These are phyloP conservation scores for Aspergillus diversus DNA, from an alignment of 495 filamentous ascomycete species.

Conservation along the genomic window DNA sequence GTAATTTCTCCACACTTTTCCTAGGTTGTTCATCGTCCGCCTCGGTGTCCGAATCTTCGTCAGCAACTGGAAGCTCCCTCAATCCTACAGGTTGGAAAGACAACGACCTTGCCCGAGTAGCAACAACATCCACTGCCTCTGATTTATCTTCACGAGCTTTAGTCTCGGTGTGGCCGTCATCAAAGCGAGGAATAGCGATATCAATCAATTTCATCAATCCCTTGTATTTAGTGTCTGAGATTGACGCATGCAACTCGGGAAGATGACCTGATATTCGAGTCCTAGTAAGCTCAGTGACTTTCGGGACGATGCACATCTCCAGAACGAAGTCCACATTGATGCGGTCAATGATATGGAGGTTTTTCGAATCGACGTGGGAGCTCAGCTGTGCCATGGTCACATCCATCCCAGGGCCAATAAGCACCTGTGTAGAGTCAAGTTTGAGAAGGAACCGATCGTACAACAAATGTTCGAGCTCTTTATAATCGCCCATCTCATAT, in stretches of 20 bases:
- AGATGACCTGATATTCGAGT: constrained; percentile 89
- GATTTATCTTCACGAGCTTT: constrained; percentile 26
- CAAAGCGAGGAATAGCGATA: constrained; percentile 87
- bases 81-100: constrained; percentile 67
- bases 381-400: constrained; percentile 85
- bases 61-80: constrained; percentile 77
- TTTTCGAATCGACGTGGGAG: constrained; percentile 65
- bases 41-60: constrained; percentile 70
- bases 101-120: constrained; percentile 53
- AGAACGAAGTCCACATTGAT: constrained; percentile 96
- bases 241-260: constrained; percentile 86
- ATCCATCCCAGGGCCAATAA: constrained; percentile 93
- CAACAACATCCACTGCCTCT: constrained; percentile 36
- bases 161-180: constrained; percentile 46
- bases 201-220: constrained; percentile 94
- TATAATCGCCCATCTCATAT: constrained; percentile 88
- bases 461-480: constrained; percentile 83
- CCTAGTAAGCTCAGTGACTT: constrained; percentile 90
- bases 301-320: constrained; percentile 91
- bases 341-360: constrained; percentile 89
- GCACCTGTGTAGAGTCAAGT: constrained; percentile 87
- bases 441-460: constrained; percentile 95
- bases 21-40: constrained; percentile 62
- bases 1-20: constrained; percentile 56
- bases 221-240: constrained; percentile 95